A percentile compares a stretch with the other conserved stretches of the same genome.
Conservation (phyloP, 1,139 yeast species). For the Martiniozyma asiatica region DNA sequence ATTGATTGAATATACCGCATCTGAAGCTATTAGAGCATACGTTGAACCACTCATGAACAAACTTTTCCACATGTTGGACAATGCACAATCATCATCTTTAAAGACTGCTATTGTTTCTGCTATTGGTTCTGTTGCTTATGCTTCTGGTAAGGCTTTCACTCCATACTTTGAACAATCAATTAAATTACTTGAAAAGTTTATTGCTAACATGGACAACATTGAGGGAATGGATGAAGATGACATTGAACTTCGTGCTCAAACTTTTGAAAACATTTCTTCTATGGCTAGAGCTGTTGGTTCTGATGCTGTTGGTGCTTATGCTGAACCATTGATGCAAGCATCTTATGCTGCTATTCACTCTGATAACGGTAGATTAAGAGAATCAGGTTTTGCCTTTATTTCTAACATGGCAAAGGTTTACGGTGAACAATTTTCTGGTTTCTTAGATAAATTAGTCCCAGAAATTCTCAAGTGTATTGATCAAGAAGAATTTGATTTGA, state of each 20-base stretch:
- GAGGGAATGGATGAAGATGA: slow-evolving; percentile 72
- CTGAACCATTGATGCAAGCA: slow-evolving; percentile 81
- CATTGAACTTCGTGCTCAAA: slow-evolving; percentile 76
- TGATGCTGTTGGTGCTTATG: slow-evolving; percentile 72
- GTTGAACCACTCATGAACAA: slow-evolving; percentile 85
- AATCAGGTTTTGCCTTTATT: slow-evolving; percentile 90
- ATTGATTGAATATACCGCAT: slow-evolving; percentile 80
- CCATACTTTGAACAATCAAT: slow-evolving; percentile 82
- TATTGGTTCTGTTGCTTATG: slow-evolving; percentile 93
- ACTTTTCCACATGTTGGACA: slow-evolving; percentile 68
- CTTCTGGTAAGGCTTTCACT: slow-evolving; percentile 76
- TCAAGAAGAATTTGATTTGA: slow-evolving; percentile 65
- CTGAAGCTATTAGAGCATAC: slow-evolving; percentile 72
- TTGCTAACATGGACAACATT: slow-evolving; percentile 46
- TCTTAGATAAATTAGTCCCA: slow-evolving; percentile 73
- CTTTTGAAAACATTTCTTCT: slow-evolving; percentile 87
- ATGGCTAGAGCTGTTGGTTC: slow-evolving; percentile 97
- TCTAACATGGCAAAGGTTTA: slow-evolving; percentile 92
- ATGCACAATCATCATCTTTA: slow-evolving; percentile 51
- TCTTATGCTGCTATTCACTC: slow-evolving; percentile 73
- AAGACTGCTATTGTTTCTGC: slow-evolving; percentile 90
- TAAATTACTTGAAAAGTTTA: slow-evolving; percentile 69
- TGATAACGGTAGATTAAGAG: slow-evolving; percentile 78
- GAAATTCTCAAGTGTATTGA: slow-evolving; percentile 73
- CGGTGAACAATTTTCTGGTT: slow-evolving; percentile 80